These are phyloP conservation scores for Sarocladium oryzae DNA, from an alignment of 2,329 filamentous ascomycete species.

Conservation along the genomic window DNA sequence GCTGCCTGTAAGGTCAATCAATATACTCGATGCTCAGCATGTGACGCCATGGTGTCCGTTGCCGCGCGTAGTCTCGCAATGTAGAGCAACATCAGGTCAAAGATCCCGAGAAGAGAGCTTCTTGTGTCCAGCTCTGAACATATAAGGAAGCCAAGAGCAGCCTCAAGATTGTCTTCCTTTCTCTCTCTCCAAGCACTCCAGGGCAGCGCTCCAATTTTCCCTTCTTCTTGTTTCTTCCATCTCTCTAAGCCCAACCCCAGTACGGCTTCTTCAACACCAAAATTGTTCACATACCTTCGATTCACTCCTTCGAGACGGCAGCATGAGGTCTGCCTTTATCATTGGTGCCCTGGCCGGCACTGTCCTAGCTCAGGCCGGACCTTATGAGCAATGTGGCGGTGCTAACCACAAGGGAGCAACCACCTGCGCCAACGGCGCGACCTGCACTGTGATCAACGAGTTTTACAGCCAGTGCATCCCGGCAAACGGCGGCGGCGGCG, in stretches of 20 bases:
- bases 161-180: background rate
- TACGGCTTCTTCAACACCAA: background rate
- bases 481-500: background rate
- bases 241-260: background rate
- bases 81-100: background rate
- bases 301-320: background rate
- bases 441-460: constrained; percentile 19
- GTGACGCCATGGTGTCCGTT: background rate
- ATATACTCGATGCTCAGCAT: background rate
- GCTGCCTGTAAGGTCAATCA: too few species aligned
- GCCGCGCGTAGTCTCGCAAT: too few species aligned
- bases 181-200: constrained; percentile 1
- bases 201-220: constrained; percentile 4
- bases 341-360: constrained; percentile 8
- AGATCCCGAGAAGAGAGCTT: background rate
- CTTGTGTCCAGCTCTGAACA: background rate
- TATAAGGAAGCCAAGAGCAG: background rate
- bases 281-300: background rate
- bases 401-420: constrained; percentile 18
- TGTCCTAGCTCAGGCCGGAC: constrained; percentile 1
- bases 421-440: constrained; percentile 18
- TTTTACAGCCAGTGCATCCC: constrained; percentile 22
- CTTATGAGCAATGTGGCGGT: constrained; percentile 20
- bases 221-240: background rate
- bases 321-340: constrained; percentile 6